phyloP scores from a whole-genome alignment of 306 rosid species.

The Corylus avellana region DNA sequence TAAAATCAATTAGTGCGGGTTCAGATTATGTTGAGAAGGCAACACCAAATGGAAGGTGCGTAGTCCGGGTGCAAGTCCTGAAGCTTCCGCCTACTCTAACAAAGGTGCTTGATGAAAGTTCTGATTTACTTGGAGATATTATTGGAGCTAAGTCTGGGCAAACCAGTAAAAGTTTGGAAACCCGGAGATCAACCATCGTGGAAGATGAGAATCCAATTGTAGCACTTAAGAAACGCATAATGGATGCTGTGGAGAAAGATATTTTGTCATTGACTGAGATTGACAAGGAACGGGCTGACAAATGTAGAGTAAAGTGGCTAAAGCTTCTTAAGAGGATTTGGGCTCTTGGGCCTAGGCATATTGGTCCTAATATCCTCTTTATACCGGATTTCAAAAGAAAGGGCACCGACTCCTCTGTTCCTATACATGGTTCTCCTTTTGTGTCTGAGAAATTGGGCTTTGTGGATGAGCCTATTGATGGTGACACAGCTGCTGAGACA shows the following conservation, averaged over 20 bases:
- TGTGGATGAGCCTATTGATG: conserved; percentile 34
- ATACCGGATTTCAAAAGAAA: conserved; percentile 58
- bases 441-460: conserved; percentile 68
- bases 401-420: conserved; percentile 43
- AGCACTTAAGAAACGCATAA: conserved; percentile 54
- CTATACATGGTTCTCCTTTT: conserved; percentile 50
- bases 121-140: conserved; percentile 59
- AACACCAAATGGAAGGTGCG: conserved; percentile 77
- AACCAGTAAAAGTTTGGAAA: conserved; percentile 45
- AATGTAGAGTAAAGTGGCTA: conserved; percentile 61
- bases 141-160: conserved; percentile 58
- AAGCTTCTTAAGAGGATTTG: conserved; percentile 77
- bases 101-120: conserved; percentile 77
- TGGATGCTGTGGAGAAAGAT: conserved; percentile 66
- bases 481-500: conserved; percentile 31
- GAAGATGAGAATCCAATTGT: conserved; percentile 54
- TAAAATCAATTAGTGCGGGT: conserved; percentile 49
- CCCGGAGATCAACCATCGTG: conserved; percentile 35
- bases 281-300: conserved; percentile 60
- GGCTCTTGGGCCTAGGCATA: conserved; percentile 83
- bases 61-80: conserved; percentile 68
- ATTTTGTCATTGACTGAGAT: conserved; percentile 47
- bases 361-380: conserved; percentile 76
- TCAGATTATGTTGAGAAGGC: conserved; percentile 67
- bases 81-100: conserved; percentile 73